These are phyloP conservation scores for Pseudogymnoascus sp. DNA, from an alignment of 2,329 filamentous ascomycete genomes.

Conservation along the genomic window DNA sequence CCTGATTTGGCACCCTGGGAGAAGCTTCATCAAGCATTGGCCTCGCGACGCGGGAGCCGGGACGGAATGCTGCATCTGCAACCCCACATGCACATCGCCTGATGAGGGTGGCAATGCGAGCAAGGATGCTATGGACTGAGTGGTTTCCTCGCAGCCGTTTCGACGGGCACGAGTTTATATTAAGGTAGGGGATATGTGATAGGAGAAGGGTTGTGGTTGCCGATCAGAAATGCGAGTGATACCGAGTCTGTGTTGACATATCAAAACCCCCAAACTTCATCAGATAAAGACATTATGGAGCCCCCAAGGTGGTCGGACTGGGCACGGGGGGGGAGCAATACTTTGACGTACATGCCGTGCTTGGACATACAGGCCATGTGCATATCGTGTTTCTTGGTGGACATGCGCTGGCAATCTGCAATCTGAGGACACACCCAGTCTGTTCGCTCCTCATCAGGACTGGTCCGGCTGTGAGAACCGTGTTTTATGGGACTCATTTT, in stretches of 20 bases:
- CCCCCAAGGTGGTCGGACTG: background rate
- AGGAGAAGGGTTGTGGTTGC: background rate
- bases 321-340: background rate
- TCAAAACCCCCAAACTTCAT: slow-evolving; percentile 3
- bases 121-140: background rate
- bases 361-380: slow-evolving; percentile 5
- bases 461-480: background rate
- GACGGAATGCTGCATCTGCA: slow-evolving; percentile 8
- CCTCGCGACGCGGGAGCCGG: slow-evolving; percentile 3
- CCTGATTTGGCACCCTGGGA: background rate
- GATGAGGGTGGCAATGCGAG: background rate
- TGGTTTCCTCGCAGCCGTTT: slow-evolving; percentile 2
- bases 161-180: slow-evolving; percentile 4
- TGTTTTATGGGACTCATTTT: background rate
- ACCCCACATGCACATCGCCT: slow-evolving; percentile 7
- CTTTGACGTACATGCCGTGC: slow-evolving; percentile 2
- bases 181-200: slow-evolving; percentile 2
- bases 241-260: background rate
- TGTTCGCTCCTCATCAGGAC: background rate
- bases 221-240: background rate
- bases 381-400: slow-evolving; percentile 1
- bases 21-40: slow-evolving; percentile 7
- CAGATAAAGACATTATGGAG: background rate
- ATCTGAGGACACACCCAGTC: background rate
- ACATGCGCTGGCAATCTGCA: slow-evolving; percentile 5